Percentiles rank a stretch among this genome's conserved stretches.
Evolutionary conservation across 257 asterid genomes (phyloP).

Genomic region (Solanum tarijense): DNA sequence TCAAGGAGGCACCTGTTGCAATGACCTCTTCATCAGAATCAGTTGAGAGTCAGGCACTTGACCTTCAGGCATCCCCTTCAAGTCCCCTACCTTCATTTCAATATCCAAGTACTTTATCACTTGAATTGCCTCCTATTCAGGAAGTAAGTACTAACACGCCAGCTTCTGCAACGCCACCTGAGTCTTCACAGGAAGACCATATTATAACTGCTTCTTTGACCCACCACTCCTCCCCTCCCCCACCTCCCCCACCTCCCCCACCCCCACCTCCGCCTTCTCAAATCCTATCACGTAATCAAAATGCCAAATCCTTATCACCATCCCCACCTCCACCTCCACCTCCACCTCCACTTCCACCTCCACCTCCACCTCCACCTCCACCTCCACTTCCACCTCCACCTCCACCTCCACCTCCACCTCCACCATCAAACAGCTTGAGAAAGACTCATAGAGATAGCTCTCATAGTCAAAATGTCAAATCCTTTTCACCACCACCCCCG

Average conservation of each 20-base stretch:
- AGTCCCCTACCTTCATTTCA: background rate
- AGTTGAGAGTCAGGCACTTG: background rate
- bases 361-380: background rate
- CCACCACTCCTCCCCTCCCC: conserved; percentile 15
- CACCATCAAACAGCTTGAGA: background rate
- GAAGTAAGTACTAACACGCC: background rate
- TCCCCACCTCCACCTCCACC: background rate
- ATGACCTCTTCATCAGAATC: conserved; percentile 16
- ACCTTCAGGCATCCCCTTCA: background rate
- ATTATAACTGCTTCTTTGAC: background rate
- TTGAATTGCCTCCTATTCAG: conserved; percentile 2
- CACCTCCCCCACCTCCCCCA: conserved; percentile 9
- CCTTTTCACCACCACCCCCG: conserved; percentile 2
- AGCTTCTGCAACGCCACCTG: background rate
- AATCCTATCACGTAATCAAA: background rate
- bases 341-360: background rate
- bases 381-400: background rate
- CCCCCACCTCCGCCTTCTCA: background rate
- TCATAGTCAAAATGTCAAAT: background rate
- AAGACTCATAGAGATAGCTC: background rate
- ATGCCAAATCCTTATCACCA: conserved; percentile 5
- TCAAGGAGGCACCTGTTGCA: conserved; percentile 18
- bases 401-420: background rate
- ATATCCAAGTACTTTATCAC: background rate
- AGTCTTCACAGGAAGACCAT: background rate